Evolutionary conservation across 2,329 filamentous ascomycete species (phyloP).

Genomic region (Exserohilum rostratum): DNA sequence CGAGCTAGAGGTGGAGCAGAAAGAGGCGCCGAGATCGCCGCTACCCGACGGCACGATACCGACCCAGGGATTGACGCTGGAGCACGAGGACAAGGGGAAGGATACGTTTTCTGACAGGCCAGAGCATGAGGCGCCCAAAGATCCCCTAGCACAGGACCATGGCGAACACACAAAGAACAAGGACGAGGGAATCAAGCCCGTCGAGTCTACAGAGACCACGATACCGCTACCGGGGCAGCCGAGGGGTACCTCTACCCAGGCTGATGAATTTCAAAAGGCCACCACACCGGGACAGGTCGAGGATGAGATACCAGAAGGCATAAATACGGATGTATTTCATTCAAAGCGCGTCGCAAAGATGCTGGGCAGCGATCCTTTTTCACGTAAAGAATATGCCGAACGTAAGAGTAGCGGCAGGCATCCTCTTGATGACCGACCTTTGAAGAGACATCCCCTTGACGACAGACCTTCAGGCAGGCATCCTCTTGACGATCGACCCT

Average conservation of each 20-base stretch:
- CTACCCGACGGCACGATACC: conserved; percentile 60
- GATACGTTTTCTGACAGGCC: conserved; percentile 45
- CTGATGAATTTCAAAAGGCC: conserved; percentile 43
- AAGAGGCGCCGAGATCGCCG: conserved; percentile 51
- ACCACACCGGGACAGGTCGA: conserved; percentile 46
- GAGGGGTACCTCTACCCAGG: conserved; percentile 46
- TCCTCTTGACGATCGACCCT: conserved; percentile 18
- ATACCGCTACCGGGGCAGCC: conserved; percentile 48
- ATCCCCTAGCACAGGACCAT: conserved; percentile 41
- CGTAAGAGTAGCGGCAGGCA: conserved; percentile 33
- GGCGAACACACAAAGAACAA: conserved; percentile 14
- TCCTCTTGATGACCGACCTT: conserved; percentile 16
- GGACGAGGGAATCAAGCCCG: conserved; percentile 43
- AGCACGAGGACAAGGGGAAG: conserved; percentile 35
- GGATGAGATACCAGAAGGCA: conserved; percentile 61
- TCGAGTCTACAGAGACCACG: conserved; percentile 49
- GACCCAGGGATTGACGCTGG: conserved; percentile 41
- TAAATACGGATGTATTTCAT: conserved; percentile 67
- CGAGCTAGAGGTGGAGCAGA: conserved; percentile 55
- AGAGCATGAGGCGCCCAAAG: conserved; percentile 44
- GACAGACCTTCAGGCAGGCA: conserved; percentile 17
- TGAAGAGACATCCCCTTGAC: conserved; percentile 16
- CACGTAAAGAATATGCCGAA: conserved; percentile 42
- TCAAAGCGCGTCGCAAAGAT: conserved; percentile 64
- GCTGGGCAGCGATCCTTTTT: conserved; percentile 55